Conservation (phyloP, 495 filamentous ascomycete genomes). For the Neurospora sp. region DNA sequence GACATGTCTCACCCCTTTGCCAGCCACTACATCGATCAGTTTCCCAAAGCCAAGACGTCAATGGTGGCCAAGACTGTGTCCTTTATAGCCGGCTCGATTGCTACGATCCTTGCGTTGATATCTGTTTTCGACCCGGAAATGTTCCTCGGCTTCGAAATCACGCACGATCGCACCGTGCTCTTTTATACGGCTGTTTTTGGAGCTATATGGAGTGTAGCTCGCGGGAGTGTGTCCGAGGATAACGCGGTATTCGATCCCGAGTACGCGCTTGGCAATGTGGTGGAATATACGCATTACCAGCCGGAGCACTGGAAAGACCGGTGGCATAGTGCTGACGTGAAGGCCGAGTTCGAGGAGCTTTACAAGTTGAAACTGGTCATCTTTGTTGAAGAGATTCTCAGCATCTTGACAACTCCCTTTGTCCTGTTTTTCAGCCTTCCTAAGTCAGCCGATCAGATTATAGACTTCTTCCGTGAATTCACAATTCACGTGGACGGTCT, state of each 20-base stretch:
- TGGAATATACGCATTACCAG: slow-evolving; percentile 83
- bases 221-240: slow-evolving; percentile 74
- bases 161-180: slow-evolving; percentile 67
- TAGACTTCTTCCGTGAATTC: slow-evolving; percentile 97
- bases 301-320: slow-evolving; percentile 81
- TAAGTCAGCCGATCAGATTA: slow-evolving; percentile 80
- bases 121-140: slow-evolving; percentile 81
- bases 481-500: slow-evolving; percentile 94
- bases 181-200: slow-evolving; percentile 71
- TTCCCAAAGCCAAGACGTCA: slow-evolving; percentile 87
- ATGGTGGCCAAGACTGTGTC: slow-evolving; percentile 73
- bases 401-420: slow-evolving; percentile 85
- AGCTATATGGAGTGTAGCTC: slow-evolving; percentile 64
- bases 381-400: slow-evolving; percentile 85
- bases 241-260: slow-evolving; percentile 88
- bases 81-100: slow-evolving; percentile 77
- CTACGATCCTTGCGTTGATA: slow-evolving; percentile 69
- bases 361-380: slow-evolving; percentile 86
- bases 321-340: slow-evolving; percentile 77
- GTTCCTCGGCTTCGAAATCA: slow-evolving; percentile 86
- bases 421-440: slow-evolving; percentile 81
- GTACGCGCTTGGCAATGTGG: slow-evolving; percentile 74
- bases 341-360: slow-evolving; percentile 72
- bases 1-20: slow-evolving; percentile 96
- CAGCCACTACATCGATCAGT: slow-evolving; percentile 86